A percentile compares a stretch with the other conserved stretches of the same genome.
These are phyloP conservation scores for Leccinum subgranulosum DNA, from an alignment of 768 basidiomycete genomes.

Conservation along the genomic window DNA sequence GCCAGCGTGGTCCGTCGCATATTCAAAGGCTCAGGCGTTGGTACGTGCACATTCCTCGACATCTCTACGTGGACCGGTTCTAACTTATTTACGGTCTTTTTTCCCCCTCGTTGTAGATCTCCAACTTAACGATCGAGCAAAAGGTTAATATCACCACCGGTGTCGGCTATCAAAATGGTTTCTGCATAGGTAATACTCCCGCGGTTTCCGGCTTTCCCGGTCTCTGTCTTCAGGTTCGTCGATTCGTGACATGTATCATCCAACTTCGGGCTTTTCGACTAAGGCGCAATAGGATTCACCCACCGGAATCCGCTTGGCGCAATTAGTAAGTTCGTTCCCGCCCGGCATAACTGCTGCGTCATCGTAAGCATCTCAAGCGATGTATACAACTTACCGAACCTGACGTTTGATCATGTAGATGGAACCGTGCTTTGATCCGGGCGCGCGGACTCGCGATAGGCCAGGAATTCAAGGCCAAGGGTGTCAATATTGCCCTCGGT, in stretches of 20 bases:
- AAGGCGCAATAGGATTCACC: slow-evolving; percentile 55
- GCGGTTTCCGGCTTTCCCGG: slow-evolving; percentile 56
- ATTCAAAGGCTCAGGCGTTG: slow-evolving; percentile 53
- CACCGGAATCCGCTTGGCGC: slow-evolving; percentile 71
- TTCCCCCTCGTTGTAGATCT: slow-evolving; percentile 32
- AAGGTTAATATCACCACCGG: slow-evolving; percentile 67
- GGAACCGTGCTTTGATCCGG: slow-evolving; percentile 76
- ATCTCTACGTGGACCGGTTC: not conserved
- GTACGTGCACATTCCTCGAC: slow-evolving; percentile 31
- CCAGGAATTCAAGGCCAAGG: slow-evolving; percentile 77
- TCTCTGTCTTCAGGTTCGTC: slow-evolving; percentile 62
- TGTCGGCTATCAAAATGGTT: slow-evolving; percentile 47
- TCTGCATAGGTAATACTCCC: slow-evolving; percentile 70
- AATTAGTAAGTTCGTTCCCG: slow-evolving; percentile 77
- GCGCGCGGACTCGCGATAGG: slow-evolving; percentile 77
- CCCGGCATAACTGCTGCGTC: slow-evolving; percentile 81
- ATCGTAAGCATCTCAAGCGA: slow-evolving; percentile 47
- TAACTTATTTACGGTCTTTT: no score
- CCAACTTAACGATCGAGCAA: slow-evolving; percentile 53
- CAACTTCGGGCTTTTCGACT: not conserved
- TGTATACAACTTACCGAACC: not conserved
- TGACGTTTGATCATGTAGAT: slow-evolving; percentile 38
- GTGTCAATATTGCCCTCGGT: slow-evolving; percentile 74
- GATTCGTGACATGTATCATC: not conserved
- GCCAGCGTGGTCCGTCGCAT: slow-evolving; percentile 55